Percentiles rank a stretch among this genome's conserved stretches.
These are phyloP conservation scores for Mollisia scopiformis DNA, from an alignment of 2,329 filamentous ascomycete species.

Conservation along the genomic window DNA sequence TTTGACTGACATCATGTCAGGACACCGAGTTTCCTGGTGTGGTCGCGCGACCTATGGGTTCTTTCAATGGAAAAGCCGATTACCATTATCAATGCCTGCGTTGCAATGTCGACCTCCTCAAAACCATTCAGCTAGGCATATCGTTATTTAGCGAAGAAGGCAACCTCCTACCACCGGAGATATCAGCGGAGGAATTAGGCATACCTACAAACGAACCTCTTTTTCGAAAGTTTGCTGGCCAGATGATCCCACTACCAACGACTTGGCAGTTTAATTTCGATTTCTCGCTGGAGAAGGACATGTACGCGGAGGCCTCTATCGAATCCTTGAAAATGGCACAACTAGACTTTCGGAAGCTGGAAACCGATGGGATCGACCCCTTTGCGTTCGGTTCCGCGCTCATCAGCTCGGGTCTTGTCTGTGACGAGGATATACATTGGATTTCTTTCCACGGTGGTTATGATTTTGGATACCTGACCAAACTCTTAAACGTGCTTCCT, in stretches of 20 bases:
- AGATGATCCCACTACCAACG: conserved; percentile 66
- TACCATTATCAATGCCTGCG: conserved; percentile 98
- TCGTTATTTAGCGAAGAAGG: conserved; percentile 92
- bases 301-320: conserved; percentile 96
- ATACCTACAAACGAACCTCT: conserved; percentile 45
- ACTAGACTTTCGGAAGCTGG: conserved; percentile 86
- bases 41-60: conserved; percentile 91
- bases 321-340: conserved; percentile 87
- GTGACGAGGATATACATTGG: conserved; percentile 89
- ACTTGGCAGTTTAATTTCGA: conserved; percentile 99
- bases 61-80: conserved; percentile 92
- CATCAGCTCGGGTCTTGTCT: conserved; percentile 88
- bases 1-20: conserved; percentile 49
- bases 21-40: conserved; percentile 99
- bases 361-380: conserved; percentile 88
- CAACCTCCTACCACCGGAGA: conserved; percentile 72
- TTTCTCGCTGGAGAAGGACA: conserved; percentile 91
- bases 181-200: conserved; percentile 51
- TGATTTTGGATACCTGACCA: conserved; percentile 96
- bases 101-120: conserved; percentile 95
- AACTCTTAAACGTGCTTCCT: conserved; percentile 81
- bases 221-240: conserved; percentile 49
- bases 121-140: conserved; percentile 95
- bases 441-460: conserved; percentile 98
- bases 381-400: conserved; percentile 86